phyloP scores from a whole-genome alignment of 148 eudicot genomes.

The Mesembryanthemum crystallinum region DNA sequence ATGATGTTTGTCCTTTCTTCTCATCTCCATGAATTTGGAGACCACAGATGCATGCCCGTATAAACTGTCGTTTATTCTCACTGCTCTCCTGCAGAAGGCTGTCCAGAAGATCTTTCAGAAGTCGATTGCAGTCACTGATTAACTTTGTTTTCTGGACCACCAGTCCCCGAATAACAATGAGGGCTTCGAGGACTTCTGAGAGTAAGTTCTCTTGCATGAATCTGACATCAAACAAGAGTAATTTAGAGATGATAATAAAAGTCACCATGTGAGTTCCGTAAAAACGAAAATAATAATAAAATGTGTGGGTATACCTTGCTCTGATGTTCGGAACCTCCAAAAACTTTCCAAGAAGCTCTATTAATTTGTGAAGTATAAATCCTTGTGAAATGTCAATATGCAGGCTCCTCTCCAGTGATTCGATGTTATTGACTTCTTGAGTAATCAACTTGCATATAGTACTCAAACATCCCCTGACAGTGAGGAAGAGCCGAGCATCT shows the following conservation, averaged over 20 bases:
- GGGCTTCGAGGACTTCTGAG: slow-evolving; percentile 93
- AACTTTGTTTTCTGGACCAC: slow-evolving; percentile 97
- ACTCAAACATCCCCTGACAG: slow-evolving; percentile 81
- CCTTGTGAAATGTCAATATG: slow-evolving; percentile 98
- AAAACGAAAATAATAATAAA: not conserved
- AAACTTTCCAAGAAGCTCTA: slow-evolving; percentile 96
- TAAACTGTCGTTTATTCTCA: slow-evolving; percentile 89
- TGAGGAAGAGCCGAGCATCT: slow-evolving; percentile 96
- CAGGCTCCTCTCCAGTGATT: slow-evolving; percentile 90
- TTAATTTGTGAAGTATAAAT: slow-evolving; percentile 95
- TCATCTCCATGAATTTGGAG: slow-evolving; percentile 86
- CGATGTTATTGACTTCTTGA: slow-evolving; percentile 82
- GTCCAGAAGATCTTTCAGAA: slow-evolving; percentile 91
- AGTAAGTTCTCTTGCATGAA: slow-evolving; percentile 88
- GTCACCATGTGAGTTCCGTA: slow-evolving; percentile 4
- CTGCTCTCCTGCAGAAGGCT: slow-evolving; percentile 89
- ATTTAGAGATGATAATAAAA: slow-evolving; percentile 16
- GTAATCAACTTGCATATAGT: slow-evolving; percentile 78
- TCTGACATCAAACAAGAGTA: slow-evolving; percentile 38
- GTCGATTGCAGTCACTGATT: slow-evolving; percentile 87
- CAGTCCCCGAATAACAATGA: slow-evolving; percentile 88
- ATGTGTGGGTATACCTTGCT: slow-evolving; percentile 53
- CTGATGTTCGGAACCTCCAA: slow-evolving; percentile 94
- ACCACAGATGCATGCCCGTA: slow-evolving; percentile 87
- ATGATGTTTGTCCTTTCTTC: slow-evolving; percentile 79